phyloP scores from a whole-genome alignment of 2,329 filamentous ascomycete genomes.

The Trichoderma sp. region DNA sequence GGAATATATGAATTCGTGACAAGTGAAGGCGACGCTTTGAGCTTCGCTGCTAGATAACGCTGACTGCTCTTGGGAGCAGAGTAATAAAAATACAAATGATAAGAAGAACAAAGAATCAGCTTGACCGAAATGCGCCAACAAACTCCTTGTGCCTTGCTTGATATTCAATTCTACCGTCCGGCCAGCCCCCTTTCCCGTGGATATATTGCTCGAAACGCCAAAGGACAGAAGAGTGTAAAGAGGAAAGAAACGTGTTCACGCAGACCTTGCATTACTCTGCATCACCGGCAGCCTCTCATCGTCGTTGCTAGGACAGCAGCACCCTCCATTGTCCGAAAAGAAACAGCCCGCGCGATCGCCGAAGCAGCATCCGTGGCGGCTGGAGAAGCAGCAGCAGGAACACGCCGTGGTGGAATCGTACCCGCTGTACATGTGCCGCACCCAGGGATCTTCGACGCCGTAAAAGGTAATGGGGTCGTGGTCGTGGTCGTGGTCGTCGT shows the following conservation, averaged over 20 bases:
- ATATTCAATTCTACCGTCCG: neutral
- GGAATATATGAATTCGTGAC: neutral
- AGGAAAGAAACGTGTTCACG: neutral
- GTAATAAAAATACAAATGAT: neutral
- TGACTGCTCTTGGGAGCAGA: neutral
- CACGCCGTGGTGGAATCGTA: too few relatives aligned
- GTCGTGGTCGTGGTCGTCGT: too few relatives aligned
- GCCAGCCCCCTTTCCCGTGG: neutral
- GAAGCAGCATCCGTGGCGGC: conserved; percentile 23
- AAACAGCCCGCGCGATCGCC: conserved; percentile 24
- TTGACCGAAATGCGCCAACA: neutral
- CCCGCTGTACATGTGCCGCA: too few relatives aligned
- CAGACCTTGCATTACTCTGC: neutral
- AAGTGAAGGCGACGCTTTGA: neutral
- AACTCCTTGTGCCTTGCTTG: neutral
- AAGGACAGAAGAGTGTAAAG: neutral
- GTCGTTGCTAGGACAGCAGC: neutral
- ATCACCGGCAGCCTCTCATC: neutral
- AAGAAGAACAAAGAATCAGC: neutral
- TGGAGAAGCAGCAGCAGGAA: conserved; percentile 8
- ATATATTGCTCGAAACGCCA: neutral
- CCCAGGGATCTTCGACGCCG: too few relatives aligned
- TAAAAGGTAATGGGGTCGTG: too few relatives aligned
- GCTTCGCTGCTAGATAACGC: neutral
- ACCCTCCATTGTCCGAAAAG: conserved; percentile 23